phyloP scores from a whole-genome alignment of 208 protist genomes.

The Wallacemonas collosoma region DNA sequence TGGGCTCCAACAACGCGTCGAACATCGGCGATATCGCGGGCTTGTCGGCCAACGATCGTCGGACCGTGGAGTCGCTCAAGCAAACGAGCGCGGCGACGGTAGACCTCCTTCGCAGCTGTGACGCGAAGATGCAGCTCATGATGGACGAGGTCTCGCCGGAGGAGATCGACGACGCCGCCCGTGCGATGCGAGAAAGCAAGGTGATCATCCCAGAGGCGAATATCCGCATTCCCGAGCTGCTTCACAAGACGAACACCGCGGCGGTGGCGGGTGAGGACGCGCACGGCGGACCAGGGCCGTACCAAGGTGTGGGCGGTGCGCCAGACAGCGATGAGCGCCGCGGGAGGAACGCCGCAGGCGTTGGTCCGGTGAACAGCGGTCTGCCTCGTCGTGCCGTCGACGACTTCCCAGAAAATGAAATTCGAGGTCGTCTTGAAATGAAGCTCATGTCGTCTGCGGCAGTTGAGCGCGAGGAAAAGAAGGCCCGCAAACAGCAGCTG shows the following conservation, averaged over 20 bases:
- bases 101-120: constrained; percentile 60
- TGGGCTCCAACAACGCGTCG: background rate
- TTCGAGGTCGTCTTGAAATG: constrained; percentile 81
- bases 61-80: constrained; percentile 14
- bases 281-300: background rate
- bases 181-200: constrained; percentile 23
- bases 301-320: background rate
- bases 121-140: constrained; percentile 63
- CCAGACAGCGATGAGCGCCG: constrained; percentile 35
- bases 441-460: constrained; percentile 90
- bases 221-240: constrained; percentile 47
- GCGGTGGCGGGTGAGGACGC: background rate
- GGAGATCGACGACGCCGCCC: constrained; percentile 45
- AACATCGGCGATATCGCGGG: background rate
- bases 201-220: constrained; percentile 44
- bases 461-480: constrained; percentile 88
- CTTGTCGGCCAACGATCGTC: constrained; percentile 9
- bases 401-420: constrained; percentile 88
- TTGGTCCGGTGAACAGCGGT: background rate
- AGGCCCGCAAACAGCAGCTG: constrained; percentile 65
- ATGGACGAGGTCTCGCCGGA: constrained; percentile 55
- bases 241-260: constrained; percentile 15
- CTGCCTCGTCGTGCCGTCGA: constrained; percentile 24
- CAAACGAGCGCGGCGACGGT: constrained; percentile 22
- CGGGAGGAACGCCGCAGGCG: constrained; percentile 11